Conservation (phyloP, 2,329 filamentous ascomycete genomes). For the Talaromyces sp. region DNA sequence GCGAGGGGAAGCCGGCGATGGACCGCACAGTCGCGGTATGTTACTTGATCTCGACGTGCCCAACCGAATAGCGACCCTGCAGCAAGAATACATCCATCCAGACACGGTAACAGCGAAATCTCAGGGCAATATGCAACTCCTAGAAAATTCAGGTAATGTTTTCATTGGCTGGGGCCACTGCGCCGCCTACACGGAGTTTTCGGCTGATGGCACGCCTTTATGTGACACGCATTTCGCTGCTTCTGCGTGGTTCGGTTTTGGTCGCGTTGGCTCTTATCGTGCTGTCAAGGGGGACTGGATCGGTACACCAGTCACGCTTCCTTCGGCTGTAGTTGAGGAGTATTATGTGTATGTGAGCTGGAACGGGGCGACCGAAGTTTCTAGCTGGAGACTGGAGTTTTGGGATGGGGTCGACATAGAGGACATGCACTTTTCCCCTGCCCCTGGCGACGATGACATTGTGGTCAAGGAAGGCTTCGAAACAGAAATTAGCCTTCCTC, state of each 20-base stretch:
- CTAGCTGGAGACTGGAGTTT: slow-evolving; percentile 23
- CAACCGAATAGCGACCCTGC: slow-evolving; percentile 35
- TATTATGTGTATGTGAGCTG: slow-evolving; percentile 37
- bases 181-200: slow-evolving; percentile 48
- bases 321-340: slow-evolving; percentile 20
- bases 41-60: slow-evolving; percentile 34
- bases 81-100: slow-evolving; percentile 35
- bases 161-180: slow-evolving; percentile 49
- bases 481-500: too few species aligned
- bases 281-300: slow-evolving; percentile 52
- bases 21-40: slow-evolving; percentile 38
- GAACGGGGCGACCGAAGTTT: slow-evolving; percentile 43
- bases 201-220: slow-evolving; percentile 44
- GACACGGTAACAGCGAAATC: slow-evolving; percentile 32
- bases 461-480: too few species aligned
- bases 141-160: slow-evolving; percentile 35
- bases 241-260: slow-evolving; percentile 28
- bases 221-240: slow-evolving; percentile 49
- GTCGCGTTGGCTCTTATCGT: slow-evolving; percentile 49
- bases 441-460: too few species aligned
- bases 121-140: slow-evolving; percentile 39
- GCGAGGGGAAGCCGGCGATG: slow-evolving; percentile 7
- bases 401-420: too few species aligned
- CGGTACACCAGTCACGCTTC: slow-evolving; percentile 38
- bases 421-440: too few species aligned